Conservation (phyloP, 2,329 filamentous ascomycete genomes). For the Alternaria dauci region DNA sequence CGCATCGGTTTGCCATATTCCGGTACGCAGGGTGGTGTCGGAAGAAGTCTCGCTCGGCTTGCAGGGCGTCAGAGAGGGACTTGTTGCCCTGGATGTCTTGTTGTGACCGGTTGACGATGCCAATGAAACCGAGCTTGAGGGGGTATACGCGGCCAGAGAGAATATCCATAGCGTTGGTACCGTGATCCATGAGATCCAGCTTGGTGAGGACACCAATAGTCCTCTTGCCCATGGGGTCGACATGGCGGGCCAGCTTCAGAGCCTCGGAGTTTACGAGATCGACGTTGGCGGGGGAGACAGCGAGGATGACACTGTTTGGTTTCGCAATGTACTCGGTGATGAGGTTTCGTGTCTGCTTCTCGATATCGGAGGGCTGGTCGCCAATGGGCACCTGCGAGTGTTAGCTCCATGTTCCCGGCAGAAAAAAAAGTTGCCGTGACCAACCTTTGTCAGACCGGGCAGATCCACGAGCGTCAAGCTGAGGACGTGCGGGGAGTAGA, state of each 20-base stretch:
- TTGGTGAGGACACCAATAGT: slow-evolving; percentile 98
- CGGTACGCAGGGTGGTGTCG: slow-evolving; percentile 95
- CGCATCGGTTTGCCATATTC: slow-evolving; percentile 92
- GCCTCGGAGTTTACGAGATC: slow-evolving; percentile 99
- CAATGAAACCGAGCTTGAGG: slow-evolving; percentile 95
- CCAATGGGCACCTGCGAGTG: slow-evolving; percentile 82
- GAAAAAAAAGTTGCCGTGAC: slow-evolving; percentile 11
- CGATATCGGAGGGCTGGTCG: slow-evolving; percentile 96
- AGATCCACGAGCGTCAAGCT: slow-evolving; percentile 96
- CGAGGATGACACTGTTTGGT: slow-evolving; percentile 96
- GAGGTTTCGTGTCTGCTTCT: slow-evolving; percentile 96
- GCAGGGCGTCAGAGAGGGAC: slow-evolving; percentile 88
- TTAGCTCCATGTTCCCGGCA: slow-evolving; percentile 33
- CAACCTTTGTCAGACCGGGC: slow-evolving; percentile 90
- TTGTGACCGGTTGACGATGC: slow-evolving; percentile 96
- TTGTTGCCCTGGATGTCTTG: slow-evolving; percentile 98
- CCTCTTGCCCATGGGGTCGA: slow-evolving; percentile 90
- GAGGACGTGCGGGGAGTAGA: slow-evolving; percentile 95
- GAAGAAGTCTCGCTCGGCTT: slow-evolving; percentile 94
- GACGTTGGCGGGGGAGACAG: slow-evolving; percentile 96
- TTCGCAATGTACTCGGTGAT: slow-evolving; percentile 99
- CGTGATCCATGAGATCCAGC: slow-evolving; percentile 97
- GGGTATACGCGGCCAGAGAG: slow-evolving; percentile 97
- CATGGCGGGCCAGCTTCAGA: slow-evolving; percentile 93
- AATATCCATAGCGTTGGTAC: slow-evolving; percentile 96